Conservation (phyloP, 148 eudicot genomes). For the Polygonum maritimum region DNA sequence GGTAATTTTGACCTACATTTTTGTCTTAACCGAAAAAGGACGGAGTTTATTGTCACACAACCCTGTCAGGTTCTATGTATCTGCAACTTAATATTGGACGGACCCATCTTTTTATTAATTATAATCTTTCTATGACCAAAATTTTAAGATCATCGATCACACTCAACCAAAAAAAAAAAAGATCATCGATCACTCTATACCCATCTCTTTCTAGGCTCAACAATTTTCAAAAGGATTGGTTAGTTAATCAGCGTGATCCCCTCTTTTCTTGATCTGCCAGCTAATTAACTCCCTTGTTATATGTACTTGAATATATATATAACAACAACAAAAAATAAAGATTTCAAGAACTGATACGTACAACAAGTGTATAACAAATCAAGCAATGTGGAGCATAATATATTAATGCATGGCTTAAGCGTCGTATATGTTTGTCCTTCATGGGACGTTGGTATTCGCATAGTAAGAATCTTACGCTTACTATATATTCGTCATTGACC, state of each 20-base stretch:
- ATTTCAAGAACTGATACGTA: too few relatives aligned
- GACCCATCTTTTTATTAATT: background rate
- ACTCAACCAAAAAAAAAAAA: background rate
- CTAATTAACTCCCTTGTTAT: background rate
- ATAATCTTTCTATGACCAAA: background rate
- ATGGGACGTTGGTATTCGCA: background rate
- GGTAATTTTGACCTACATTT: constrained; percentile 58
- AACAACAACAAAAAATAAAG: too few relatives aligned
- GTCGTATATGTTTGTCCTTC: constrained; percentile 8
- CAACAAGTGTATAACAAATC: background rate
- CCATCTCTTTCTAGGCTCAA: background rate
- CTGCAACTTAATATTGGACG: background rate
- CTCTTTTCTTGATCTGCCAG: background rate
- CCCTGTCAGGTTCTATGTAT: constrained; percentile 43
- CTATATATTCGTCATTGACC: background rate
- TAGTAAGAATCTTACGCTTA: background rate
- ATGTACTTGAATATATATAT: too few relatives aligned
- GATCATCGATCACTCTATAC: background rate
- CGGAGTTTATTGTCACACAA: constrained; percentile 31
- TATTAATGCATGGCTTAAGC: background rate
- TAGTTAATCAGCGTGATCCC: background rate
- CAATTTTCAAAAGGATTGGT: background rate
- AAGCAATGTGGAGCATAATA: background rate
- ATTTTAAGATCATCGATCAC: background rate
- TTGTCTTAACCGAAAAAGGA: constrained; percentile 47